phyloP scores from a whole-genome alignment of 2,329 filamentous ascomycete species.

The Herpotrichia juniperi region DNA sequence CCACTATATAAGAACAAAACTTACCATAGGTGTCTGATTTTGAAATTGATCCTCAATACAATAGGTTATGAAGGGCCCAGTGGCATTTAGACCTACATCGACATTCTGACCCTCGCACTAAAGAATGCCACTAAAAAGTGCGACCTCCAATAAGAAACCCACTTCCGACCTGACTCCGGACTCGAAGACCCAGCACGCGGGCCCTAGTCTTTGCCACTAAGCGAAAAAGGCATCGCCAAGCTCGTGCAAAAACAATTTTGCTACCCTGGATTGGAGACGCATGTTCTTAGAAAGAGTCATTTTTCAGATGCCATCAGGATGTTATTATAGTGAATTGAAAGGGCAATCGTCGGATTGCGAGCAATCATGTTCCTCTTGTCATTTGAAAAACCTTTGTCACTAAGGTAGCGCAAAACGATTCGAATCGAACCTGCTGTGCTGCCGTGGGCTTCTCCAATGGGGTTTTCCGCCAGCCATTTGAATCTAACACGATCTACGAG shows the following conservation, averaged over 20 bases:
- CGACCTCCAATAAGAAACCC: background rate
- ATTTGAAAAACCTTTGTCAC: background rate
- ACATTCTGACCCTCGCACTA: background rate
- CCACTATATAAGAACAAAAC: background rate
- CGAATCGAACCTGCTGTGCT: background rate
- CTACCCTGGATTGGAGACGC: background rate
- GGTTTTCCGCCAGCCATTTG: background rate
- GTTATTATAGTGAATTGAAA: background rate
- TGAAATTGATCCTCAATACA: background rate
- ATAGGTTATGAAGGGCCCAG: background rate
- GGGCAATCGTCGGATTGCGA: background rate
- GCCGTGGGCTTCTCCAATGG: background rate
- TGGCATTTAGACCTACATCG: background rate
- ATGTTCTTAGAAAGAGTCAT: background rate
- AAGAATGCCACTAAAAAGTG: background rate
- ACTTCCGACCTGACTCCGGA: background rate
- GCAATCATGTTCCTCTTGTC: background rate
- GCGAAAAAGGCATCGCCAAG: background rate
- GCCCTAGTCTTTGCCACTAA: background rate
- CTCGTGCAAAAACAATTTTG: background rate
- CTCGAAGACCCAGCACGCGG: background rate
- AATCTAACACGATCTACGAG: background rate
- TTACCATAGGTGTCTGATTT: background rate
- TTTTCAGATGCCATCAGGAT: background rate
- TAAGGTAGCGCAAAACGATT: background rate